Percentiles rank a stretch among this genome's conserved stretches.
Evolutionary conservation across 2,329 filamentous ascomycete species (phyloP).

Genomic region (Sporothrix pallida): DNA sequence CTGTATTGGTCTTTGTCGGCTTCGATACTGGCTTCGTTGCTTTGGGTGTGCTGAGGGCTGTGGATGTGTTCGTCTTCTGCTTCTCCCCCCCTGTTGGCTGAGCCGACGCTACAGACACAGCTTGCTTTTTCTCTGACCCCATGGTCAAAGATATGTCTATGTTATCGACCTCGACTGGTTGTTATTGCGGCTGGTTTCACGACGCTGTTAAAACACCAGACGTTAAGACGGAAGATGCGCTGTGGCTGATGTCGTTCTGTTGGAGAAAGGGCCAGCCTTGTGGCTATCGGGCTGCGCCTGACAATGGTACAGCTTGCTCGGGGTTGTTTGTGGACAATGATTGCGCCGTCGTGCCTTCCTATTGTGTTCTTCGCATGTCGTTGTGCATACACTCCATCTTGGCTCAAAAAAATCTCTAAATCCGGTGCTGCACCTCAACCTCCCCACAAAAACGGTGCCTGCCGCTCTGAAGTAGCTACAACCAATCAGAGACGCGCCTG

Average conservation of each 20-base stretch:
- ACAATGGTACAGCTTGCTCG: too few relatives aligned
- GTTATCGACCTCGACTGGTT: neutral
- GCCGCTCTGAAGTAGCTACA: neutral
- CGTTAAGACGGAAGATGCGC: too few relatives aligned
- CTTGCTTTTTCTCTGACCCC: constrained; percentile 20
- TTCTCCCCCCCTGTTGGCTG: constrained; percentile 29
- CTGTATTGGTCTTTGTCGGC: neutral
- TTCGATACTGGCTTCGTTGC: neutral
- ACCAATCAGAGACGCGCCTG: constrained; percentile 29
- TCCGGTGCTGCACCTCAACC: neutral
- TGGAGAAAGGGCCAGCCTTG: neutral
- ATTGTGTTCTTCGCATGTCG: neutral
- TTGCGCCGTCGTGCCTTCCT: constrained; percentile 4
- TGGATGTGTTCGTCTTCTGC: constrained; percentile 24
- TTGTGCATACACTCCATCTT: neutral
- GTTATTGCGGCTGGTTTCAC: too few relatives aligned
- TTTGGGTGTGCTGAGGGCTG: neutral
- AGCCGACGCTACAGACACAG: neutral
- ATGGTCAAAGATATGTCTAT: neutral
- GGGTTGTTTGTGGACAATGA: neutral
- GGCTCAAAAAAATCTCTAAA: constrained; percentile 11
- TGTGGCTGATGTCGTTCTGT: neutral
- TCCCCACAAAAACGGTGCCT: constrained; percentile 27
- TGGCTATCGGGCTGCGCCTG: neutral
- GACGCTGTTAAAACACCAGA: too few relatives aligned